These are phyloP conservation scores for Leccinum aurantiacum DNA, from an alignment of 768 basidiomycete species.

Conservation along the genomic window DNA sequence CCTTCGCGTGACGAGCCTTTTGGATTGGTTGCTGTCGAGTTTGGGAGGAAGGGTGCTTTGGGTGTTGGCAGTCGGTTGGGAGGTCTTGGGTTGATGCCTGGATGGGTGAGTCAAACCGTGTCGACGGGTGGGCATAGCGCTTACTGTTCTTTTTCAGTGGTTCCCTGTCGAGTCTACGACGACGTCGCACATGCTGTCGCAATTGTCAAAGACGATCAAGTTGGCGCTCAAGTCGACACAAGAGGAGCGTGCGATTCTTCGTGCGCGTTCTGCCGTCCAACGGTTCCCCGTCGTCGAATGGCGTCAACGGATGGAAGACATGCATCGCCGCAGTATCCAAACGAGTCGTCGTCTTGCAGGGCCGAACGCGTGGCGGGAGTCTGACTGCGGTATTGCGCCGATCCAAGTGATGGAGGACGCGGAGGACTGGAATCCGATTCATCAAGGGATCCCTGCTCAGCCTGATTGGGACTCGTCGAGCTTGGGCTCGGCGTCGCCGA, in stretches of 20 bases:
- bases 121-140: not conserved
- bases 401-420: conserved; percentile 56
- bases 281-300: conserved; percentile 98
- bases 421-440: conserved; percentile 79
- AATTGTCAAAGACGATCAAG: conserved; percentile 92
- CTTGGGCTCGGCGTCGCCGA: conserved; percentile 37
- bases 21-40: conserved; percentile 94
- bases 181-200: conserved; percentile 92
- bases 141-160: conserved; percentile 55
- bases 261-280: conserved; percentile 91
- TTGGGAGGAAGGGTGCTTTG: conserved; percentile 93
- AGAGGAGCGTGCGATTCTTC: conserved; percentile 88
- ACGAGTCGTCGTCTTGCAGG: conserved; percentile 70
- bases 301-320: conserved; percentile 94
- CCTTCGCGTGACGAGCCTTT: conserved; percentile 97
- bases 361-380: conserved; percentile 72
- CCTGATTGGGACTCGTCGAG: conserved; percentile 79
- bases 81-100: conserved; percentile 95
- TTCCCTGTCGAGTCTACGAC: conserved; percentile 95
- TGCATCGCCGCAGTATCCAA: conserved; percentile 82
- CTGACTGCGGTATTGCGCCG: conserved; percentile 55
- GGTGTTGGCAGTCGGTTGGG: conserved; percentile 94
- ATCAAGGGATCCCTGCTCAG: conserved; percentile 61
- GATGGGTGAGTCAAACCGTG: conserved; percentile 68
- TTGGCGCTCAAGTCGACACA: conserved; percentile 88